Base-by-base conservation (phyloP, 805 yeast genomes). In the Blastobotrys robertii region DNA sequence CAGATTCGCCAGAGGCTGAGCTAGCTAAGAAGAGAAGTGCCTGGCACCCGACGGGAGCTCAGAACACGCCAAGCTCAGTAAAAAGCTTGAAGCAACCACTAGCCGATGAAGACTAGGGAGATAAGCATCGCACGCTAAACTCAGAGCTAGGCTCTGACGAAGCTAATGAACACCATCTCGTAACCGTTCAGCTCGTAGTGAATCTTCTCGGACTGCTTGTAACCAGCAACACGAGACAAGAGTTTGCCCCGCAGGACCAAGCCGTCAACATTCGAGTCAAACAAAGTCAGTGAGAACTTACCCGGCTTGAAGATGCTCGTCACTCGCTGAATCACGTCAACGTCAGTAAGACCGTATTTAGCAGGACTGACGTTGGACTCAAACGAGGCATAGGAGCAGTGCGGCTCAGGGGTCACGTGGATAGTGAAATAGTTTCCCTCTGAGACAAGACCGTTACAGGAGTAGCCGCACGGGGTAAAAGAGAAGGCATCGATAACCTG, bases 351-450 rank as follows among this genome's bases (percentile, higher is more conserved):
- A 36, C 54, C 69, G 49, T 42, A 67, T 44, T 63, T 48, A 39
- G 50, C 52, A 8, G 74, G 65, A 6, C 82, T 80, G 34, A 79
- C 84, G 60, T 85, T 90, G 14, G 96, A 79, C 60, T 92, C 97
- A 62, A 92, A 92, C 8, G 95, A 84, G 3, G 97, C 97, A 63
- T 90, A 90, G 4, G 96, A 85, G 86, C 94, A 90, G 31, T 90
- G 95, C 15, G 69, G 60, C 59, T 92, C 97, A 0, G 97, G 97
- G 0, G 98, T 92, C 34, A 92, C 84, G 59, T 92, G 97, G 45
- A 88, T 69, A 7, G 97, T 90, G 58, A 82, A 83, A 60, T 80
- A 82, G 52, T 70, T 63, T 56, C 76, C 77, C 34, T 70, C 74
- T 37, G 76, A 68, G 37, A 82, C 60, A 32, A 88, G 68, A 13